Evolutionary conservation across 495 filamentous ascomycete species (phyloP), one percentile per base, ranked within the genome.

Genomic region (Lophiostoma macrostomum): DNA sequence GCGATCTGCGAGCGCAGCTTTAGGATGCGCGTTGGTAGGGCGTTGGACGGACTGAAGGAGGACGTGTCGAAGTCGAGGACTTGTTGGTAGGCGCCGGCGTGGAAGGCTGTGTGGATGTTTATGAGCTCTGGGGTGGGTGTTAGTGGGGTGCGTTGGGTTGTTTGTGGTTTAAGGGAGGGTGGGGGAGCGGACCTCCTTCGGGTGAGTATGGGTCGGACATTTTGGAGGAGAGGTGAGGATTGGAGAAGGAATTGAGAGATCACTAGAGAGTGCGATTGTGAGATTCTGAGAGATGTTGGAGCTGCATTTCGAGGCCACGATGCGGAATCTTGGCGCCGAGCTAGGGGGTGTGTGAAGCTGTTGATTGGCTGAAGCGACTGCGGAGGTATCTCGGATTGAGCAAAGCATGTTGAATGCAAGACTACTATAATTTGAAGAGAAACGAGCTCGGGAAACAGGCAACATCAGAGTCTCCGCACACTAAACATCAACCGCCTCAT

Each of bases 51-150:
- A 45, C 87, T 89, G 53, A 96, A 82, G 36, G 82, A 72, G 4
- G 84, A 78, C 22, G 81, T 83, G 70, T 89, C 82, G 71, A 86
- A 90, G 72, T 90, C 84, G 71, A 91, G 69, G 57, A 93, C 90
- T 49, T 80, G 73, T 45, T 84, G 74, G 79, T 88, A 95, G 73
- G 91, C 88, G 66, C 87, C 88, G 67, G 90, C 87, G 77, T 93
- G 86, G 80, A 95, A 96, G 75, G 87, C 80, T 73, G 86, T 95
- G 80, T 93, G 88, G 68, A 96, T 84, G 76, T 91, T 95, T 69
- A 95, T 82, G 61, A 98, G 82, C 74, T 98, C 93, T 86, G 65
- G n/a, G 43, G 41, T 32, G 22, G 27, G 10, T 20, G 54, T 32
- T 36, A 43, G 49, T 34, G 42, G 56, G 55, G 18, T 48, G 50